Conservation (phyloP, 139 green algal genomes). For the Picochlorum sp. region DNA sequence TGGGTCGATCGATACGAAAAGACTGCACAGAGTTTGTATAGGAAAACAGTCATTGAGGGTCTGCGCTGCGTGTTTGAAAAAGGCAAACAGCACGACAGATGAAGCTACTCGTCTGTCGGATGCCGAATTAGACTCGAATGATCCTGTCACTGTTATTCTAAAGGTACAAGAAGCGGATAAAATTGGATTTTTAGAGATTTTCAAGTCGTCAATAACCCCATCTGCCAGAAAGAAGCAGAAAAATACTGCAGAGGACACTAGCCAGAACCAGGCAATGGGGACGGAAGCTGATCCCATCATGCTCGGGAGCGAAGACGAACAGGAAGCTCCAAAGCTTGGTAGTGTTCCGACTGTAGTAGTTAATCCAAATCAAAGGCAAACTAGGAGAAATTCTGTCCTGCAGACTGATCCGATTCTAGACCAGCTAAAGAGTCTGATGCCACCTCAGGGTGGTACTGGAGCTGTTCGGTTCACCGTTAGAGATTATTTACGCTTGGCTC, state of each 20-base stretch:
- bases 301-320: not conserved
- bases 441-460: constrained; percentile 21
- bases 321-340: not conserved
- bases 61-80: too few species aligned
- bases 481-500: constrained; percentile 63
- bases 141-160: too few species aligned
- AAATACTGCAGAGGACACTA: not conserved
- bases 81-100: too few species aligned
- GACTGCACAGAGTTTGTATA: too few species aligned
- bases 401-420: constrained; percentile 10
- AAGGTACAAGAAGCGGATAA: too few species aligned
- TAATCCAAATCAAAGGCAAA: not conserved
- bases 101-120: too few species aligned
- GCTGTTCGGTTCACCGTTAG: constrained; percentile 40
- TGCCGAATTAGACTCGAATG: too few species aligned
- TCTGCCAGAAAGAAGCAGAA: not conserved
- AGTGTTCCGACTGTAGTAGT: not conserved
- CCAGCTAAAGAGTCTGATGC: constrained; percentile 38
- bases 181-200: too few species aligned
- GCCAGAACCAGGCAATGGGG: too few species aligned
- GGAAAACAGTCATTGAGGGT: too few species aligned
- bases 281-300: not conserved
- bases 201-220: not conserved
- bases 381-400: not conserved
- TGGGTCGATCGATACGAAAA: too few species aligned